phyloP scores from a whole-genome alignment of 2,329 filamentous ascomycete species.

The Phyllosticta citribraziliensis region DNA sequence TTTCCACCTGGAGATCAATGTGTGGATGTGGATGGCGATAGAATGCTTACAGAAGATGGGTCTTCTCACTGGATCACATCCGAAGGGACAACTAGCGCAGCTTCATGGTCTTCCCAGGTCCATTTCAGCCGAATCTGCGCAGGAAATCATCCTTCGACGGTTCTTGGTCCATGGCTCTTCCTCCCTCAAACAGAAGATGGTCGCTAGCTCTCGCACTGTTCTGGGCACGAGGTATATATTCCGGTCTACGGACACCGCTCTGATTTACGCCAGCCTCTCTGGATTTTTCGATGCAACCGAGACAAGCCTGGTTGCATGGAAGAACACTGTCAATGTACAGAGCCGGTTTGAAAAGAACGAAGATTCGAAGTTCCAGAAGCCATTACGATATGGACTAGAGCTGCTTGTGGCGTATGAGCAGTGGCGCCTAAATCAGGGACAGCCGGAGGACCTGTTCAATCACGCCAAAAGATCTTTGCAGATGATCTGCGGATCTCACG shows the following conservation, averaged over 20 bases:
- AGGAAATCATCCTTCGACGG: background rate
- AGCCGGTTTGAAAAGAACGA: slow-evolving; percentile 1
- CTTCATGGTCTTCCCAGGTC: background rate
- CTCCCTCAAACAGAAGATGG: slow-evolving; percentile 6
- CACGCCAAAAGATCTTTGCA: background rate
- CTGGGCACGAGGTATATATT: slow-evolving; percentile 11
- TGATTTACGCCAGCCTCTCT: slow-evolving; percentile 3
- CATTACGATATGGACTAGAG: slow-evolving; percentile 2
- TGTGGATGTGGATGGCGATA: slow-evolving; percentile 9
- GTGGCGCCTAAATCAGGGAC: background rate
- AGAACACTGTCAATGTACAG: background rate
- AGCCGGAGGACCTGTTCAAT: background rate
- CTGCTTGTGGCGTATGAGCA: background rate
- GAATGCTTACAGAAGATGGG: background rate
- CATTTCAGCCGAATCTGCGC: background rate
- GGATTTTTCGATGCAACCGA: background rate
- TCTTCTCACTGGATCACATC: background rate
- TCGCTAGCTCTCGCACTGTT: slow-evolving; percentile 5
- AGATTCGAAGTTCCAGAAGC: slow-evolving; percentile 3
- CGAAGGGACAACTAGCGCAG: background rate
- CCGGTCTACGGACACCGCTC: slow-evolving; percentile 9
- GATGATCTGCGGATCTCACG: background rate
- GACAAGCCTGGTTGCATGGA: background rate
- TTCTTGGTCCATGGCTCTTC: background rate
- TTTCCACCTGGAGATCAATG: slow-evolving; percentile 3